Evolutionary conservation across 139 green algal species (phyloP), one percentile per base, ranked within the genome.

Genomic region (Chlorella sorokiniana): DNA sequence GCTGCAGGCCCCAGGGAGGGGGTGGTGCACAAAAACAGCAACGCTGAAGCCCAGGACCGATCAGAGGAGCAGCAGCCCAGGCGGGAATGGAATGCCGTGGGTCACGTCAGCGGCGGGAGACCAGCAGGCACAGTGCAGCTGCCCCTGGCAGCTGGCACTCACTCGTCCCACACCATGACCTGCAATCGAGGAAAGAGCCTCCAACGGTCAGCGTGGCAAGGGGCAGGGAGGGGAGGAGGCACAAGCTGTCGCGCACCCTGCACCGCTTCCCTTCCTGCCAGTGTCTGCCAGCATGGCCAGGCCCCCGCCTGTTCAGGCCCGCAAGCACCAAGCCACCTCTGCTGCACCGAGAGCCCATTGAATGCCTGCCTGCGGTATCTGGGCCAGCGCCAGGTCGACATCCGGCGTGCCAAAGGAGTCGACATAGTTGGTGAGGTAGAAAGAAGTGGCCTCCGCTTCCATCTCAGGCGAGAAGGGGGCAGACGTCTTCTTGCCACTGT

Each of bases 391-490:
- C 6, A 86, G 22, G 18, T 62, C 41, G 0, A 92, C n/a, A 59
- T 81, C 33, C 0, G 62, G 14, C 0, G 48, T 38, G 0, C 75
- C 83, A 54, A 85, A 91, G 52, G 76, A 68, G 25, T 83, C 44
- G 4, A 84, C 65, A 69, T 92, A 91, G 79, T 89, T 86, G 8
- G 73, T 79, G 14, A 90, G 77, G 67, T 89, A 86, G 42, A 82
- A 91, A 33, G 51, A 4, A 0, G 59, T 84, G 1, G 81, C 73
- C 18, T 83, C 69, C 0, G 63, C 4, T 31, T 82, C 41, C 86
- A 88, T 87, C 11, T 77, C 62, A 3, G 35, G n/a, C 23, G 52
- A 78, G 42, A 87, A 88, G 10, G 62, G 51, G 5, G 82, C 65
- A 44, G 62, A 23, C 31, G 78, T 37, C 23, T 88, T 88, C 48